These are phyloP conservation scores for Nepenthes gracilis DNA, from an alignment of 148 eudicot species.

Conservation along the genomic window DNA sequence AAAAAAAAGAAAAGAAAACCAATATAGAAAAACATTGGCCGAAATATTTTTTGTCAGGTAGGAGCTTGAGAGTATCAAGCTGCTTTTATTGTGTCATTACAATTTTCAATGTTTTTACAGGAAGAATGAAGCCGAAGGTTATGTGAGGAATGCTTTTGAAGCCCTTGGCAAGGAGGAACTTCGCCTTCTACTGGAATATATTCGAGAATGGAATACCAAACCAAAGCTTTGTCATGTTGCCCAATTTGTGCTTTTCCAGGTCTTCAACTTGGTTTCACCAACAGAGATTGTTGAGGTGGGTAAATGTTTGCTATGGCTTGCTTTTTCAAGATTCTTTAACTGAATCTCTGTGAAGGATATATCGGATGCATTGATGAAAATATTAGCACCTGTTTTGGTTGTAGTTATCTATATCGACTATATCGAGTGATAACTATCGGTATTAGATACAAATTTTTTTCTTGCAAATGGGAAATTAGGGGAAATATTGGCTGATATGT, in stretches of 20 bases:
- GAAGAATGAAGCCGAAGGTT: slow-evolving; percentile 35
- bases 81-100: not conserved
- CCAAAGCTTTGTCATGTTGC: slow-evolving; percentile 90
- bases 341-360: too few species aligned
- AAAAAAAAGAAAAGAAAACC: not conserved
- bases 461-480: too few species aligned
- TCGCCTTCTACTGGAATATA: slow-evolving; percentile 60
- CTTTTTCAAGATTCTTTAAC: too few species aligned
- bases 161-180: slow-evolving; percentile 65
- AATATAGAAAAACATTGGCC: not conserved
- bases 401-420: too few species aligned
- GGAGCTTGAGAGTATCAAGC: not conserved
- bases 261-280: slow-evolving; percentile 70
- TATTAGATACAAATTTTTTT: too few species aligned
- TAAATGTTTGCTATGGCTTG: not conserved
- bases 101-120: slow-evolving; percentile 22
- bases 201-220: slow-evolving; percentile 97
- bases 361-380: too few species aligned
- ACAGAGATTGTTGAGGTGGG: slow-evolving; percentile 80
- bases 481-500: too few species aligned
- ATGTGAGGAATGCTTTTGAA: slow-evolving; percentile 47
- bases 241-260: slow-evolving; percentile 69
- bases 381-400: too few species aligned
- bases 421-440: too few species aligned
- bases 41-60: not conserved